phyloP scores from a whole-genome alignment of 495 filamentous ascomycete genomes.

The Aspergillus conjunctus region DNA sequence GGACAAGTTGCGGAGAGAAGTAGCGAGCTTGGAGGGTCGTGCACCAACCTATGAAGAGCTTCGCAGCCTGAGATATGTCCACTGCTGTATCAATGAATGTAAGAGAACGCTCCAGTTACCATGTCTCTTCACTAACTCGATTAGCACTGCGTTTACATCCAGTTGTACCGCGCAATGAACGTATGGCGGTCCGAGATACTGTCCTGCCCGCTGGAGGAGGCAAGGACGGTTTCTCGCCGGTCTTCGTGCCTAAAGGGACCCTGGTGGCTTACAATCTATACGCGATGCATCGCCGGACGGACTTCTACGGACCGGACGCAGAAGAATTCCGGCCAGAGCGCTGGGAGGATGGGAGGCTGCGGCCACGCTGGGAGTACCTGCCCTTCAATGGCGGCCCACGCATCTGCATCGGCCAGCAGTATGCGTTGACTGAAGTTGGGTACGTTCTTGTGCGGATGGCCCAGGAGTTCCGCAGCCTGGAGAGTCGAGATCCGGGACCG shows the following conservation, averaged over 20 bases:
- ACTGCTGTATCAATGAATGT: slow-evolving; percentile 55
- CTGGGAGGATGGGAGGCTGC: slow-evolving; percentile 51
- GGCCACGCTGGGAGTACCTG: slow-evolving; percentile 61
- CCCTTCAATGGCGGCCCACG: slow-evolving; percentile 76
- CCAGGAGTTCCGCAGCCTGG: slow-evolving; percentile 55
- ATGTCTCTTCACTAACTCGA: neutral
- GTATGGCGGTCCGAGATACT: slow-evolving; percentile 66
- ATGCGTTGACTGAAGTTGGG: slow-evolving; percentile 68
- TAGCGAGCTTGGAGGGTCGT: slow-evolving; percentile 23
- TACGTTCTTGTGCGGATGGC: slow-evolving; percentile 66
- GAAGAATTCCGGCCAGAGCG: slow-evolving; percentile 65
- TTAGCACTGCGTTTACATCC: slow-evolving; percentile 66
- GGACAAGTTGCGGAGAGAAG: slow-evolving; percentile 52
- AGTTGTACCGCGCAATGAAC: slow-evolving; percentile 70
- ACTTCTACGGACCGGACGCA: slow-evolving; percentile 44
- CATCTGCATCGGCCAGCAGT: slow-evolving; percentile 75
- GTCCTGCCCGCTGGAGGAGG: slow-evolving; percentile 72
- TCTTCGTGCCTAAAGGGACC: slow-evolving; percentile 63
- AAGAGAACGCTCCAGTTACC: neutral
- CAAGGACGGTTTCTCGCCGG: slow-evolving; percentile 60
- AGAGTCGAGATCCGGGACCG: slow-evolving; percentile 22
- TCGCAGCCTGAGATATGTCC: slow-evolving; percentile 73
- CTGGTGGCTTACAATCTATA: slow-evolving; percentile 59
- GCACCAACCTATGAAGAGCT: slow-evolving; percentile 59
- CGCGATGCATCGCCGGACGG: slow-evolving; percentile 66